Evolutionary conservation across 257 asterid species (phyloP).

Genomic region (Solanum peruvianum): DNA sequence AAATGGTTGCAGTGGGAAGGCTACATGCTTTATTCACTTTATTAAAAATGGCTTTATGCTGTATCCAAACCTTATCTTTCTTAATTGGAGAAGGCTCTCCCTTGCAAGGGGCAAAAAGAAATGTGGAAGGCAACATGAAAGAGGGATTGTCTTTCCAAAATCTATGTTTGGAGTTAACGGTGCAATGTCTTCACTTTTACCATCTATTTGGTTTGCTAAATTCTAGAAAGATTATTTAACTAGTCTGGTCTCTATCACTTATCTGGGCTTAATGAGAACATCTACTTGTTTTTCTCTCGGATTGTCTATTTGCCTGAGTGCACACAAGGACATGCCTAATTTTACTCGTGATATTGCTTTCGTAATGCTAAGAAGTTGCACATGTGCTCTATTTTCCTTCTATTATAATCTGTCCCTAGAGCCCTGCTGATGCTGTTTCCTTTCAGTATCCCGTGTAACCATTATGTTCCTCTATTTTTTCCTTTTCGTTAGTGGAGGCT

Average conservation of each 20-base stretch:
- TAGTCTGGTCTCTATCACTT: background rate
- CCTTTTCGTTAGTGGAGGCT: background rate
- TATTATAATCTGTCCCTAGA: background rate
- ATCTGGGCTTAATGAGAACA: background rate
- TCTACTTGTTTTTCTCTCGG: background rate
- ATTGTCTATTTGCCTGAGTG: background rate
- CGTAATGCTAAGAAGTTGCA: background rate
- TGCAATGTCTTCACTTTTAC: background rate
- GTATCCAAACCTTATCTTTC: background rate
- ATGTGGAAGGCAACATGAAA: background rate
- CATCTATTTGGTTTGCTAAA: background rate
- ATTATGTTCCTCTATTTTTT: background rate
- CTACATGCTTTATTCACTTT: background rate
- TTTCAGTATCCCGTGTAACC: background rate
- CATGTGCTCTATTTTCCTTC: background rate
- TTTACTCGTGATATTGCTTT: background rate
- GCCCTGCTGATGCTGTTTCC: background rate
- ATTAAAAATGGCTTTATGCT: too few relatives aligned
- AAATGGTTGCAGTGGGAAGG: background rate
- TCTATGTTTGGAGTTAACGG: background rate
- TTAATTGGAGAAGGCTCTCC: background rate
- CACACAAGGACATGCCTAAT: background rate
- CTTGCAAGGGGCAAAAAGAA: background rate
- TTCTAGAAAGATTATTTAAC: background rate
- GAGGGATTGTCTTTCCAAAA: background rate